Conservation (phyloP, 2,329 filamentous ascomycete genomes). For the Volutella citrinella region DNA sequence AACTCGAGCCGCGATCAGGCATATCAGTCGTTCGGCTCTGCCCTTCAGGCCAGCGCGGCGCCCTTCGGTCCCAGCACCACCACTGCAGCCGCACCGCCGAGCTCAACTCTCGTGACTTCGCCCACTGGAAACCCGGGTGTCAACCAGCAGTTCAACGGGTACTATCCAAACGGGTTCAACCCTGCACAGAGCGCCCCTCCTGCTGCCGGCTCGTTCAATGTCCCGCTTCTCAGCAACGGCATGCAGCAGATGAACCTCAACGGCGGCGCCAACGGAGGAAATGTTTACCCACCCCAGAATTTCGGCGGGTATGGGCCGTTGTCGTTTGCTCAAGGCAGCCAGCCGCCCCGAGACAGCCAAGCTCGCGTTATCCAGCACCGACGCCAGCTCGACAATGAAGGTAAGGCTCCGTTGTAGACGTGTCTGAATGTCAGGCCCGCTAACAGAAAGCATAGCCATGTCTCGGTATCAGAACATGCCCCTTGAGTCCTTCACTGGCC, state of each 20-base stretch:
- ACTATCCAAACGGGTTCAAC: conserved; percentile 27
- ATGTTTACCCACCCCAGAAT: conserved; percentile 54
- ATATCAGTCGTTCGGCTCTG: conserved; percentile 64
- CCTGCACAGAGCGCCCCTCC: conserved; percentile 26
- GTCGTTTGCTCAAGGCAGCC: conserved; percentile 48
- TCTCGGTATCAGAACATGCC: conserved; percentile 81
- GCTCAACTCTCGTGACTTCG: conserved; percentile 22
- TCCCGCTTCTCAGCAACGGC: conserved; percentile 58
- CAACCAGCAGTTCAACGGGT: conserved; percentile 32
- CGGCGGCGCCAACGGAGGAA: conserved; percentile 37
- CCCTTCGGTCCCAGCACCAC: conserved; percentile 67
- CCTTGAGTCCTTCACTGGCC: conserved; percentile 74
- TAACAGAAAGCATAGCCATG: too few relatives aligned
- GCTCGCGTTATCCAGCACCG: conserved; percentile 73
- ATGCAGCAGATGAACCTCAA: conserved; percentile 65
- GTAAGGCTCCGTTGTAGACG: too few relatives aligned
- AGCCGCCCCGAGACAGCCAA: conserved; percentile 69
- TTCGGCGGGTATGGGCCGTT: conserved; percentile 55
- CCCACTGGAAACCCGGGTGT: conserved; percentile 20
- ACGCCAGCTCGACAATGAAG: conserved; percentile 71
- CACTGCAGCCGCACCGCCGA: conserved; percentile 26
- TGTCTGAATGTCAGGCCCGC: too few relatives aligned
- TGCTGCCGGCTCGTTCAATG: conserved; percentile 27
- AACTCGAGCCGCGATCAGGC: conserved; percentile 41
- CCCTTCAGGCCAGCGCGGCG: conserved; percentile 74